phyloP scores from a whole-genome alignment of 495 filamentous ascomycete genomes.

The Neurospora tetrasperma region DNA sequence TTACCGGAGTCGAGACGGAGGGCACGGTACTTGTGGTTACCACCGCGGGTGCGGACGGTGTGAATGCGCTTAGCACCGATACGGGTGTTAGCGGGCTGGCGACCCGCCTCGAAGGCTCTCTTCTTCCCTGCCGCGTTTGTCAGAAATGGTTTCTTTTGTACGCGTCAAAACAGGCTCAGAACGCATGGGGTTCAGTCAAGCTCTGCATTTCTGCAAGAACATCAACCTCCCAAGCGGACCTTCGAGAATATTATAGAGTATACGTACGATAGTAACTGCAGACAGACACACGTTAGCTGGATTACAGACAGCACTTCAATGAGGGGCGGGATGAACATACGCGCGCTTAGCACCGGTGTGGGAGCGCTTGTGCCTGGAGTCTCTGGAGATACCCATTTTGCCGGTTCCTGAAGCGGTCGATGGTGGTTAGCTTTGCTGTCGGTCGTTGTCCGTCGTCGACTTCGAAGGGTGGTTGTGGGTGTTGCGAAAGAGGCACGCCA shows the following conservation, averaged over 20 bases:
- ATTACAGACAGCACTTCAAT: not conserved
- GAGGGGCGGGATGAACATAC: slow-evolving; percentile 12
- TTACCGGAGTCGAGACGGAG: slow-evolving; percentile 99
- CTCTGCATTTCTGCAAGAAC: slow-evolving; percentile 5
- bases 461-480: not conserved
- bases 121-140: slow-evolving; percentile 49
- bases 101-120: slow-evolving; percentile 98
- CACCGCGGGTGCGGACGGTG: slow-evolving; percentile 95
- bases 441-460: not conserved
- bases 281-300: slow-evolving; percentile 13
- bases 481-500: not conserved
- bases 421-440: slow-evolving; percentile 7
- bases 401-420: slow-evolving; percentile 24
- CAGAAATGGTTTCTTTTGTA: slow-evolving; percentile 18
- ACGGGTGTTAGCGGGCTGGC: slow-evolving; percentile 97
- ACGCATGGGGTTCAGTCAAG: slow-evolving; percentile 37
- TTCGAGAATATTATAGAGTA: slow-evolving; percentile 32
- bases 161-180: slow-evolving; percentile 46
- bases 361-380: slow-evolving; percentile 98
- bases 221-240: slow-evolving; percentile 37
- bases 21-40: slow-evolving; percentile 98
- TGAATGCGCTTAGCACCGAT: slow-evolving; percentile 98
- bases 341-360: slow-evolving; percentile 94
- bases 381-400: slow-evolving; percentile 97
- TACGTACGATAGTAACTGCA: slow-evolving; percentile 29